A percentile compares a stretch with the other conserved stretches of the same genome.
These are phyloP conservation scores for Tulasnella sp. DNA, from an alignment of 768 basidiomycete genomes.

Conservation along the genomic window DNA sequence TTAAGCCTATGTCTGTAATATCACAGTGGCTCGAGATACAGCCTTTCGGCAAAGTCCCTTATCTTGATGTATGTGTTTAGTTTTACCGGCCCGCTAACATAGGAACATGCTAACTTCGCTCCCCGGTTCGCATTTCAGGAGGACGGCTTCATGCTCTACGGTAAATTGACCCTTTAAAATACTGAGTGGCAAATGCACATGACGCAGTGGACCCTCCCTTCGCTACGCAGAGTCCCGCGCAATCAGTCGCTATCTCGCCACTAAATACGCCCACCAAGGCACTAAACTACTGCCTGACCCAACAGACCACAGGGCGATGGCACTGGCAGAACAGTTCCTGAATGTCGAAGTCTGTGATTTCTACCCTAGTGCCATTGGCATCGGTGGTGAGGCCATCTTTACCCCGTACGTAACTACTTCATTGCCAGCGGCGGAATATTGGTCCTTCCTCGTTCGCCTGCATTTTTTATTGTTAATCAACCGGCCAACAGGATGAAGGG, in stretches of 20 bases:
- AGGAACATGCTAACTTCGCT: no score
- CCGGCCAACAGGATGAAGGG: background rate
- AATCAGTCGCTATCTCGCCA: conserved; percentile 19
- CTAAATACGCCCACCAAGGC: conserved; percentile 18
- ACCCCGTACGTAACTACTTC: conserved; percentile 17
- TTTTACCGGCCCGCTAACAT: no score
- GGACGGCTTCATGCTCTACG: conserved; percentile 2
- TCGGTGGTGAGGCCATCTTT: conserved; percentile 18
- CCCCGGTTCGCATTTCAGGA: background rate
- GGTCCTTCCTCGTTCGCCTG: background rate
- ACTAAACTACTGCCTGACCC: conserved; percentile 14
- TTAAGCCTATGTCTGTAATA: background rate
- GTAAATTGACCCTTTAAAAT: background rate
- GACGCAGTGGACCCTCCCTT: background rate
- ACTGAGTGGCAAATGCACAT: background rate
- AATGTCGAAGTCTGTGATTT: conserved; percentile 22
- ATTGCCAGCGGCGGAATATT: no score
- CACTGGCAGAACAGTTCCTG: conserved; percentile 26
- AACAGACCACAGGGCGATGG: conserved; percentile 16
- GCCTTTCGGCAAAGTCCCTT: background rate
- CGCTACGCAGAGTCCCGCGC: conserved; percentile 16
- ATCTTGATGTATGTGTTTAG: background rate
- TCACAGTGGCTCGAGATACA: background rate
- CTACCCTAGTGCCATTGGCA: conserved; percentile 15
- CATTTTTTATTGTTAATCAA: background rate